Evolutionary conservation across 2,329 filamentous ascomycete genomes (phyloP).

Genomic region (Diaporthe citrichinensis): DNA sequence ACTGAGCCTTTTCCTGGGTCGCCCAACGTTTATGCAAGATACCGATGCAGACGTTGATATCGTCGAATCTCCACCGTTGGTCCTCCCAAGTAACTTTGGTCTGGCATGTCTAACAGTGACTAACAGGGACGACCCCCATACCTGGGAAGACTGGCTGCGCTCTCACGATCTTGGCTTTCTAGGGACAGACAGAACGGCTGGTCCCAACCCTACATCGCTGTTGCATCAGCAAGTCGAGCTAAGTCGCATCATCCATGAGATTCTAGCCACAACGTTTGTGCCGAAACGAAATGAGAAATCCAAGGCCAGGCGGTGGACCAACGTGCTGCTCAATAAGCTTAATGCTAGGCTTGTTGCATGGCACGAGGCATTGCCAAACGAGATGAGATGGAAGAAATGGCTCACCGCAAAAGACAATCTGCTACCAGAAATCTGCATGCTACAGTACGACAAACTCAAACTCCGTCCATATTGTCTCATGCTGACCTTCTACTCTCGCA

Average conservation of each 20-base stretch:
- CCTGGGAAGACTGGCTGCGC: neutral
- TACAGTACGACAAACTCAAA: neutral
- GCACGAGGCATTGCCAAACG: conserved; percentile 2
- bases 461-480: too few relatives aligned
- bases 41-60: conserved; percentile 1
- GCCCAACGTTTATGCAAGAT: conserved; percentile 18
- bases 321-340: neutral
- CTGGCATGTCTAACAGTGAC: neutral
- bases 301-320: conserved; percentile 11
- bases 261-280: neutral
- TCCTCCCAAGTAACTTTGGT: neutral
- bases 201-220: neutral
- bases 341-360: neutral
- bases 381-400: conserved; percentile 22
- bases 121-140: neutral
- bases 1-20: neutral
- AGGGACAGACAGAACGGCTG: neutral
- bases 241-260: conserved; percentile 8
- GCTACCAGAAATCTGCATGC: neutral
- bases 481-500: neutral
- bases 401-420: neutral
- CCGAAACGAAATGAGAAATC: neutral
- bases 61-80: conserved; percentile 13
- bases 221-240: conserved; percentile 9
- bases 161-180: neutral